Evolutionary conservation across 208 protist species (phyloP).

Genomic region (Acanthamoeba royreba): DNA sequence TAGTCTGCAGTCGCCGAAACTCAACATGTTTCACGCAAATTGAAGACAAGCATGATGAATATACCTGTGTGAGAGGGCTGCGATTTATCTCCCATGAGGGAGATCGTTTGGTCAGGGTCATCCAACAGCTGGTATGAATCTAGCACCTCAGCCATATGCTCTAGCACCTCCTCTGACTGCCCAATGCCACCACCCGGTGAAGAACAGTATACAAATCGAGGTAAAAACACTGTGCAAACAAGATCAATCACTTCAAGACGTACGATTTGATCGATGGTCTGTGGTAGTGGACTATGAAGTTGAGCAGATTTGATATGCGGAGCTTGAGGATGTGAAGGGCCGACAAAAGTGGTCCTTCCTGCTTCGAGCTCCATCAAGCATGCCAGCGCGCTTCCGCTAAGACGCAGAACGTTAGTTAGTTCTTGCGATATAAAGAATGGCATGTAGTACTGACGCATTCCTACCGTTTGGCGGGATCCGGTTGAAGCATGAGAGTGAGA

Average conservation of each 20-base stretch:
- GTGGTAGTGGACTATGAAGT: neutral
- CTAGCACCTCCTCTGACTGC: neutral
- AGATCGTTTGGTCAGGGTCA: slow-evolving; percentile 1
- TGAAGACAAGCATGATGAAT: too few relatives aligned
- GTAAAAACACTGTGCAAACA: neutral
- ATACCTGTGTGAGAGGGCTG: neutral
- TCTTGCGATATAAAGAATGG: too few relatives aligned
- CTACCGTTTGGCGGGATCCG: neutral
- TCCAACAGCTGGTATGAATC: slow-evolving; percentile 23
- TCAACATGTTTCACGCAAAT: neutral
- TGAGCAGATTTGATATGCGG: neutral
- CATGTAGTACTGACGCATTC: too few relatives aligned
- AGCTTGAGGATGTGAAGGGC: neutral
- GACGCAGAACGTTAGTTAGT: too few relatives aligned
- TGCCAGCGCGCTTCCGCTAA: neutral
- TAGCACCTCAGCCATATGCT: neutral
- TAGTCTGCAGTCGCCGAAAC: neutral
- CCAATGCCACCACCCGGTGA: neutral
- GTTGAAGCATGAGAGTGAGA: neutral
- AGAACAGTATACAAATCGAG: neutral
- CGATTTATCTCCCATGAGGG: neutral
- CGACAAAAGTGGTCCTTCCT: neutral
- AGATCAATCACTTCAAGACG: neutral
- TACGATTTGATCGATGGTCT: neutral
- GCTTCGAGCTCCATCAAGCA: neutral